Evolutionary conservation across 768 basidiomycete species (phyloP), one percentile per base, ranked within the genome.

Genomic region (Russula lepida): DNA sequence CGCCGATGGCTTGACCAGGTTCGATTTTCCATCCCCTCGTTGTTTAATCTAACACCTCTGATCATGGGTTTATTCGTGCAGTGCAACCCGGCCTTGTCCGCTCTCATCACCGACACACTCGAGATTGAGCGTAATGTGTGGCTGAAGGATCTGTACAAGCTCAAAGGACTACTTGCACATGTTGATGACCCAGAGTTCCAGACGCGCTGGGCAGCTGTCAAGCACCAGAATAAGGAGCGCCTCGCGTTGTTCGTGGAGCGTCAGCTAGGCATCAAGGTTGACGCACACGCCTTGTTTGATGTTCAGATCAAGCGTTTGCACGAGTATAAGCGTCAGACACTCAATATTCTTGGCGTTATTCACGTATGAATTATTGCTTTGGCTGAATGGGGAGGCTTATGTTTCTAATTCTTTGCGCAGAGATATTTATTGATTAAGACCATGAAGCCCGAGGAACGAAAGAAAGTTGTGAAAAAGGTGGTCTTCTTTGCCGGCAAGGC

Each of bases 401-500:
- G 37, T 62, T 59, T 56, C 28, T 21, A 13, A 32, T 19, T 12
- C 6, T 12, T n/a, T 46, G 46, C 65, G 48, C 71, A 93, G 86
- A 82, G 92, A 51, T 97, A 95, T 74, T 76, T 94, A 53, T 75
- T 74, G 11, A 72, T 97, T 73, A 98, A 98, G 77, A 78, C 72
- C 33, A 84, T 95, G 84, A 78, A 79, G 2, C 81, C 89, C 0
- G 85, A 74, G 30, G 85, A 97, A 71, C 82, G 89, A 69, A 88
- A 88, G 77, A 89, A 89, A 71, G 81, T 88, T 65, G 84, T 82
- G 66, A 88, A 84, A n/a, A 82, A 85, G 55, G 93, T 92, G 21
- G 88, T 92, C n/a, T 89, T 99, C 79, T 98, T 99, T 65, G 95
- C 92, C 33, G 95, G 97, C 64, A 98, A 98, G 72, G 94, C 95